Conservation (phyloP, 495 filamentous ascomycete species). For the Tuber calosporum region DNA sequence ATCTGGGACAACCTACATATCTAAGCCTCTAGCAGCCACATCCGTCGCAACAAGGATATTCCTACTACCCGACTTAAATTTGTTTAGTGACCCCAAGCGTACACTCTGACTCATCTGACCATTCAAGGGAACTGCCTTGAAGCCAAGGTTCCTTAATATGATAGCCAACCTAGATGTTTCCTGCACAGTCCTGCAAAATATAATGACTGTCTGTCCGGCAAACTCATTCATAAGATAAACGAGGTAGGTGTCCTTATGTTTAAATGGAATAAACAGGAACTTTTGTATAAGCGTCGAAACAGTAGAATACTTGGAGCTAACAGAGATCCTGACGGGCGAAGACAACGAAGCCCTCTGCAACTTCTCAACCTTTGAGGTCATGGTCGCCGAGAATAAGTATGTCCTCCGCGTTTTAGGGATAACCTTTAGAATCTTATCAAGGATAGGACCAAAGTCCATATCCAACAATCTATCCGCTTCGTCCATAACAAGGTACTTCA, state of each 20-base stretch:
- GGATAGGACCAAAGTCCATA: constrained; percentile 84
- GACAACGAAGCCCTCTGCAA: constrained; percentile 79
- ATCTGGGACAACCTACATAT: constrained; percentile 51
- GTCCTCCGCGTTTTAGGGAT: constrained; percentile 73
- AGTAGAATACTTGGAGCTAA: constrained; percentile 75
- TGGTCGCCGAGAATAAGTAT: constrained; percentile 89
- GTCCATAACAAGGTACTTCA: constrained; percentile 89
- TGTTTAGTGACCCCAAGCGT: constrained; percentile 75
- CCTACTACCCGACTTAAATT: constrained; percentile 68
- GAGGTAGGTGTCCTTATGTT: constrained; percentile 85
- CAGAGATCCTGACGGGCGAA: constrained; percentile 68
- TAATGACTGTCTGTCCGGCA: constrained; percentile 71
- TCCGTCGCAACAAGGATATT: constrained; percentile 93
- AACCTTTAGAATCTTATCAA: constrained; percentile 88
- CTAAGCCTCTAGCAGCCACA: constrained; percentile 86
- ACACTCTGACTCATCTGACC: constrained; percentile 80
- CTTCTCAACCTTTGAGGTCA: constrained; percentile 84
- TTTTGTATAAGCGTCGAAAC: constrained; percentile 75
- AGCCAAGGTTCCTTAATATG: constrained; percentile 68
- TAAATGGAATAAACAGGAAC: constrained; percentile 78
- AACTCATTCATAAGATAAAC: constrained; percentile 79
- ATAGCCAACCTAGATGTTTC: constrained; percentile 80
- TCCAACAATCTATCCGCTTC: constrained; percentile 90
- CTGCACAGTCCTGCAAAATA: constrained; percentile 89
- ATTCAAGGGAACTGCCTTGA: constrained; percentile 84